These are phyloP conservation scores for Cyberlindnera americana DNA, from an alignment of 805 yeast species.

Conservation along the genomic window DNA sequence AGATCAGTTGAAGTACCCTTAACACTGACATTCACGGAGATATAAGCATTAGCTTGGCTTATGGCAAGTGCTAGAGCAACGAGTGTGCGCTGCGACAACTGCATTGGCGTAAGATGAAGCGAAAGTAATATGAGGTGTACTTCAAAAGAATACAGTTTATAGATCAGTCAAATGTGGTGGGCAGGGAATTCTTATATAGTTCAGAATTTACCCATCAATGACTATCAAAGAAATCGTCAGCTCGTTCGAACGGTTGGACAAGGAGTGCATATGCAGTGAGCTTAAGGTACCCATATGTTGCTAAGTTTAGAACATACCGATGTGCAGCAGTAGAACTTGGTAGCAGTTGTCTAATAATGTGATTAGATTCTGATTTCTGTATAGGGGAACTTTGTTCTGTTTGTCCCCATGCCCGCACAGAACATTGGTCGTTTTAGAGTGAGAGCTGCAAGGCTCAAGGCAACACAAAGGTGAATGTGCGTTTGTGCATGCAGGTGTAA, in stretches of 20 bases:
- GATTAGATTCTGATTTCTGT: no score
- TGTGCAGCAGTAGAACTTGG: no score
- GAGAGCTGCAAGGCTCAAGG: neutral
- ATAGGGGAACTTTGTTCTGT: no score
- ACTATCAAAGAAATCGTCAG: no score
- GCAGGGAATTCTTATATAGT: no score
- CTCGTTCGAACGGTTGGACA: no score
- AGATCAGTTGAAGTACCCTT: constrained; percentile 1
- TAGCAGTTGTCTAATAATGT: no score
- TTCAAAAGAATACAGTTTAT: neutral
- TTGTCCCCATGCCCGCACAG: no score
- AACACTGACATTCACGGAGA: constrained; percentile 8
- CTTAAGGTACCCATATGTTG: neutral
- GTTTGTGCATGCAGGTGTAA: neutral
- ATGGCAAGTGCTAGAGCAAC: constrained; percentile 7
- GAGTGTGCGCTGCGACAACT: constrained; percentile 6
- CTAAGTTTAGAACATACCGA: constrained; percentile 4
- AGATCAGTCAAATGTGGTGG: neutral
- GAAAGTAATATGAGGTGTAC: neutral
- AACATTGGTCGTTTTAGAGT: no score
- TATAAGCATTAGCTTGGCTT: constrained; percentile 9
- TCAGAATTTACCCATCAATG: no score
- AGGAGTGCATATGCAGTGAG: no score
- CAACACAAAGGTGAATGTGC: neutral
- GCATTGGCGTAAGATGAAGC: neutral